Base-by-base conservation (phyloP, 2,329 filamentous ascomycete species). In the Cryphonectria carpinicola region DNA sequence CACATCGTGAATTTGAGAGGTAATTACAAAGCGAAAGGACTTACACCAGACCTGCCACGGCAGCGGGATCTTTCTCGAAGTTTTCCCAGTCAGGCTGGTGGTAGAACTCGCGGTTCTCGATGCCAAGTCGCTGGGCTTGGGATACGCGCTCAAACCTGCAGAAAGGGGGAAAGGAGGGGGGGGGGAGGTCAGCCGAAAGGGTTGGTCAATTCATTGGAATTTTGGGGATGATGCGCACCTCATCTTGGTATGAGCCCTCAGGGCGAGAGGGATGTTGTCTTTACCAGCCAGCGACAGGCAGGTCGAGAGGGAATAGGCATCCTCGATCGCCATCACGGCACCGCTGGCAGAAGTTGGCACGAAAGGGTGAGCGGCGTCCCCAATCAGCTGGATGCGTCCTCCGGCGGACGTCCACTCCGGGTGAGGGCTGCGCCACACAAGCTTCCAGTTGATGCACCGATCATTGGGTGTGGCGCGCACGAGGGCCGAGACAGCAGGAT, bases 401-500 rank as follows among this genome's bases (percentile, higher is more conserved):
- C 74, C 73, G 0, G 75, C 74, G 1, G 79, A 81, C 3, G 76
- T 72, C 79, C 79, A 81, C n/a, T 75, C 77, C 0, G 77, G 78
- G 70, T 0, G 79, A 74, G 14, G 80, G 69, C 82, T 77, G 19
- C 81, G 80, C 81, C 80, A 82, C 73, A 81, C 80, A 52, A 83
- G 78, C 75, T 81, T 80, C 68, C 81, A 82, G 74, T 82, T 79
- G 72, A 81, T 77, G 70, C 82, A 72, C 41, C 73, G 73, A 60
- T 74, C 74, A 41, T 74, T 73, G 56, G 77, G 72, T 13, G 76
- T 74, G 0, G 74, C 75, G 14, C 76, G 70, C 70, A 76, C 65
- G 70, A 73, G 65, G 13, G 70, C 67, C 25, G 25, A 35, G 41
- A 68, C 28, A 13, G 25, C 65, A 13, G 65, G 60, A 37, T 70